Evolutionary conservation across 2,329 filamentous ascomycete species (phyloP), one percentile per base, ranked within the genome.

Genomic region (Tolypocladium pustulatum): DNA sequence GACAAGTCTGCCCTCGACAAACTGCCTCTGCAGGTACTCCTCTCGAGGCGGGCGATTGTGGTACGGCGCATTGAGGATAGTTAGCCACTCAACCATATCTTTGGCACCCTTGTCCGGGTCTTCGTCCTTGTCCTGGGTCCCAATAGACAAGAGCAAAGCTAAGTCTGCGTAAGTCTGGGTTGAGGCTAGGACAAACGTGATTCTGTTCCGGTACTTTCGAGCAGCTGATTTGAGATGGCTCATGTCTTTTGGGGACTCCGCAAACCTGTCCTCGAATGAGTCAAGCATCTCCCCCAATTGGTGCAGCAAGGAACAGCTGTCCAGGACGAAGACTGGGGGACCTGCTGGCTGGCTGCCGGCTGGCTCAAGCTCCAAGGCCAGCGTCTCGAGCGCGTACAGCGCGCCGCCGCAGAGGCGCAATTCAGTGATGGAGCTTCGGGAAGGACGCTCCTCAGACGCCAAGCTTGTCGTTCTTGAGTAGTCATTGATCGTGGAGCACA

Each of bases 361-460:
- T 17, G 37, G 57, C 9, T 60, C 49, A 9, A 68, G 43, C 53
- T 68, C 66, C 2, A 40, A 22, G 3, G 65, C 60, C 36, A 68
- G 61, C 9, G 60, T 61, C 41, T 68, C 63, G 2, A 68, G 65
- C 13, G 66, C 66, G 51, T 61, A 61, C 17, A 68, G 60, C 4
- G 59, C 56, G 1, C 67, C 67, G 7, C 59, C 63, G 4, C 66
- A 61, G 6, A 68, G 59, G 13, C 67, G 59, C 2, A 68, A 55
- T 41, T 68, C 67, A 27, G 57, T 41, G 10, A 43, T 15, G 5
- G 55, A 20, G 34, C 37, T 13, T 17, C 57, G 20, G 22, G 12
- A 12, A 22, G 20, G 0, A 5, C 27, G 46, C 1, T 36, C 20
- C 17, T 54, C 55, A 9, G 15, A 40, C 30, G 38, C 13, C 25